Conservation (phyloP, 75 land plant species). For the Chamaecyparis obtusa region DNA sequence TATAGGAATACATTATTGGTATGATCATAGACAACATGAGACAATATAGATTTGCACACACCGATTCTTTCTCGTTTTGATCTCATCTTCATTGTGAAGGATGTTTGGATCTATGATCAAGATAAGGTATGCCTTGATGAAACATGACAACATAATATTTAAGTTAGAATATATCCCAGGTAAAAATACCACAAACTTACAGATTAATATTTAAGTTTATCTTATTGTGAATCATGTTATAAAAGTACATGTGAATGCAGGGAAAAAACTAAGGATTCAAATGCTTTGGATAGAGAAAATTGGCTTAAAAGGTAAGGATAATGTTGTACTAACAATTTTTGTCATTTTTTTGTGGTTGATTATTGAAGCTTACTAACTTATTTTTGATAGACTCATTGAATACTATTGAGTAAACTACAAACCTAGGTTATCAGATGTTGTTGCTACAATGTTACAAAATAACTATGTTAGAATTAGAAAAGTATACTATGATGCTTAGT, state of each 20-base stretch:
- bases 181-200: background rate
- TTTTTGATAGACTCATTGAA: slow-evolving; percentile 66
- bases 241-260: slow-evolving; percentile 89
- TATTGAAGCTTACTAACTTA: background rate
- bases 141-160: background rate
- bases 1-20: background rate
- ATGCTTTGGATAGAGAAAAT: slow-evolving; percentile 67
- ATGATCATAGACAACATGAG: slow-evolving; percentile 84
- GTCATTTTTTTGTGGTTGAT: background rate
- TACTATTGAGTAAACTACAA: slow-evolving; percentile 66
- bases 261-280: slow-evolving; percentile 37
- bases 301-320: slow-evolving; percentile 84
- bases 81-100: slow-evolving; percentile 95
- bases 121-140: slow-evolving; percentile 68
- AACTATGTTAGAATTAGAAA: slow-evolving; percentile 92
- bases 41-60: slow-evolving; percentile 98
- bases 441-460: slow-evolving; percentile 65
- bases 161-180: background rate
- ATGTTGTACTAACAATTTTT: too few species aligned
- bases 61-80: slow-evolving; percentile 98
- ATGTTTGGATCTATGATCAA: slow-evolving; percentile 75
- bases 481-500: slow-evolving; percentile 27
- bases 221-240: slow-evolving; percentile 91
- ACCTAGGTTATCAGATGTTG: slow-evolving; percentile 83
- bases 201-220: slow-evolving; percentile 26